Conservation (phyloP, 1,284 basidiomycete genomes). For the Termitomyces sp. region DNA sequence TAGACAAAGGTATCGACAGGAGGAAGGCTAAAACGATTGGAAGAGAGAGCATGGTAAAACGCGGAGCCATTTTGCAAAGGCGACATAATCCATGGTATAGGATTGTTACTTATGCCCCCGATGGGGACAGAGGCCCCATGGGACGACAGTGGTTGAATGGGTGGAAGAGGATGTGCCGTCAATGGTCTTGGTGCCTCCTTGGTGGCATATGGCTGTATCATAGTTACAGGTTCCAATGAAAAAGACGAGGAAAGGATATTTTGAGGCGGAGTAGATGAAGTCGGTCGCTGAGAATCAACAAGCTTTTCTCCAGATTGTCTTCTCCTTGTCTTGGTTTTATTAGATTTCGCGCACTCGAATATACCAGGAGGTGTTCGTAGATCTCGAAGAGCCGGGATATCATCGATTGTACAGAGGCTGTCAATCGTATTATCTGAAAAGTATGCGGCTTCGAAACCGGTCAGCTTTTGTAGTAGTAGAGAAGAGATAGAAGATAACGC, state of each 20-base stretch:
- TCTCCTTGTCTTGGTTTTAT: slow-evolving; percentile 36
- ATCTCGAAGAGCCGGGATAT: slow-evolving; percentile 47
- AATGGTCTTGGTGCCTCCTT: slow-evolving; percentile 3
- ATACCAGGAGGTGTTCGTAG: slow-evolving; percentile 54
- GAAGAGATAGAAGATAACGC: slow-evolving; percentile 17
- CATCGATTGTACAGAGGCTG: slow-evolving; percentile 59
- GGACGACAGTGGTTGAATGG: background rate
- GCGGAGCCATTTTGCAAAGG: background rate
- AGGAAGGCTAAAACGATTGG: background rate
- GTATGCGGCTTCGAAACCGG: slow-evolving; percentile 54
- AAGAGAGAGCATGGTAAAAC: background rate
- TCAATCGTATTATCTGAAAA: slow-evolving; percentile 71
- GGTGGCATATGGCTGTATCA: slow-evolving; percentile 37
- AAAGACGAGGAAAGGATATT: slow-evolving; percentile 12
- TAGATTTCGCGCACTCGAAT: slow-evolving; percentile 59
- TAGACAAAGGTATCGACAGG: slow-evolving; percentile 4
- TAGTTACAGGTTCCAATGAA: slow-evolving; percentile 26
- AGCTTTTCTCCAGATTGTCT: slow-evolving; percentile 32
- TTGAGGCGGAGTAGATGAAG: background rate
- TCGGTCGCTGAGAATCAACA: slow-evolving; percentile 17
- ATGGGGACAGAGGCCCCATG: background rate
- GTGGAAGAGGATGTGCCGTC: background rate
- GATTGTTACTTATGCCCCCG: background rate
- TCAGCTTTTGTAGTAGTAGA: slow-evolving; percentile 6
- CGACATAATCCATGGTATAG: background rate